Conservation (phyloP, 1,284 basidiomycete species). For the Tilletia indica region DNA sequence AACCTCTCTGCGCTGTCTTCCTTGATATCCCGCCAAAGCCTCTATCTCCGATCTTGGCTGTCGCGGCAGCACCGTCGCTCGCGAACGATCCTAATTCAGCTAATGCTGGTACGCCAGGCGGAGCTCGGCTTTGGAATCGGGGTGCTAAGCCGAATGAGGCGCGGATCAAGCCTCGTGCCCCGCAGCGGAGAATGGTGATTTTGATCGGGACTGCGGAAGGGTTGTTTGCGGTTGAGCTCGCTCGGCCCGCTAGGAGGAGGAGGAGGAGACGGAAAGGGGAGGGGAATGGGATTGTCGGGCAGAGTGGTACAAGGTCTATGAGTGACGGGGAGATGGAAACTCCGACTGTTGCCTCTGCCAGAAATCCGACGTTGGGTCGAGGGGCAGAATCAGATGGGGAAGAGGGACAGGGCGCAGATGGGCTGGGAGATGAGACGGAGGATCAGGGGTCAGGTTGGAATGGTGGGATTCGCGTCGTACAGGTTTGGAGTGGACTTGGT, state of each 20-base stretch:
- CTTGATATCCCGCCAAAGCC: conserved; percentile 15
- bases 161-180: background rate
- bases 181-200: conserved; percentile 5
- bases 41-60: background rate
- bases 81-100: background rate
- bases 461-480: conserved; percentile 19
- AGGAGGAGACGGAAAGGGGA: background rate
- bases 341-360: too few species aligned
- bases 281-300: background rate
- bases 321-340: conserved; percentile 14
- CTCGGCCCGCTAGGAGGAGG: background rate
- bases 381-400: too few species aligned
- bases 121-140: too few species aligned
- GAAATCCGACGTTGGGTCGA: too few species aligned
- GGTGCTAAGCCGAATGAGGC: background rate
- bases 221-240: conserved; percentile 18
- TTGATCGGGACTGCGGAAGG: conserved; percentile 19
- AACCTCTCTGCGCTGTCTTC: conserved; percentile 18
- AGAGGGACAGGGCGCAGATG: too few species aligned
- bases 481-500: conserved; percentile 18
- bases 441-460: conserved; percentile 8
- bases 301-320: background rate
- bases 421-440: conserved; percentile 1
- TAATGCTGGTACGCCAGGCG: background rate
- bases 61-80: background rate